phyloP scores from a whole-genome alignment of 179 eudicot genomes.

The Silene noctiflora region DNA sequence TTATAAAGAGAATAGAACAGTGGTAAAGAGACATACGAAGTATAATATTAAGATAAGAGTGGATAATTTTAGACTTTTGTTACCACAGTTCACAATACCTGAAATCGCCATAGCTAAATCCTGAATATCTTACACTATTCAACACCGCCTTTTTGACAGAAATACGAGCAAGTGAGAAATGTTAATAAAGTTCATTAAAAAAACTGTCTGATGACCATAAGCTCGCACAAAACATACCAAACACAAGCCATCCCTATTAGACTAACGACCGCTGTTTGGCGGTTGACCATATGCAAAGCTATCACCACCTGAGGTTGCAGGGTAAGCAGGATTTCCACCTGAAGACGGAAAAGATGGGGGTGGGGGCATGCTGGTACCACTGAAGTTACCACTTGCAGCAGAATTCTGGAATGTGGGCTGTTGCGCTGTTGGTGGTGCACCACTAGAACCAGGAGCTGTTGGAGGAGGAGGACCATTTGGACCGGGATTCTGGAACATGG shows the following conservation, averaged over 20 bases:
- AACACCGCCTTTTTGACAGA: neutral
- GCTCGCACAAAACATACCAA: conserved; percentile 11
- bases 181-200: neutral
- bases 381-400: conserved; percentile 34
- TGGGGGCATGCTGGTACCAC: conserved; percentile 28
- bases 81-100: neutral
- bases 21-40: too few relatives aligned
- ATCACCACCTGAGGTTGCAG: conserved; percentile 35
- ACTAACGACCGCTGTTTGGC: conserved; percentile 26
- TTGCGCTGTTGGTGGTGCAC: conserved; percentile 32
- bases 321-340: conserved; percentile 33
- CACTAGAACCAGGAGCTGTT: conserved; percentile 32
- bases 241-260: conserved; percentile 9
- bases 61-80: too few relatives aligned
- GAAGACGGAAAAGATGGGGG: conserved; percentile 28
- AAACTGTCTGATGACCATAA: neutral
- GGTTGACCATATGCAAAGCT: conserved; percentile 38
- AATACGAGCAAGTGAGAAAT: neutral
- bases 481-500: conserved; percentile 21
- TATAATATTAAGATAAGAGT: too few relatives aligned
- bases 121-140: neutral
- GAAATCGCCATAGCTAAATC: neutral
- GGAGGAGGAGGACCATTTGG: conserved; percentile 34
- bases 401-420: conserved; percentile 37
- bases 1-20: too few relatives aligned